Base-by-base conservation (phyloP, 2,329 filamentous ascomycete genomes). In the Colletotrichum horii region DNA sequence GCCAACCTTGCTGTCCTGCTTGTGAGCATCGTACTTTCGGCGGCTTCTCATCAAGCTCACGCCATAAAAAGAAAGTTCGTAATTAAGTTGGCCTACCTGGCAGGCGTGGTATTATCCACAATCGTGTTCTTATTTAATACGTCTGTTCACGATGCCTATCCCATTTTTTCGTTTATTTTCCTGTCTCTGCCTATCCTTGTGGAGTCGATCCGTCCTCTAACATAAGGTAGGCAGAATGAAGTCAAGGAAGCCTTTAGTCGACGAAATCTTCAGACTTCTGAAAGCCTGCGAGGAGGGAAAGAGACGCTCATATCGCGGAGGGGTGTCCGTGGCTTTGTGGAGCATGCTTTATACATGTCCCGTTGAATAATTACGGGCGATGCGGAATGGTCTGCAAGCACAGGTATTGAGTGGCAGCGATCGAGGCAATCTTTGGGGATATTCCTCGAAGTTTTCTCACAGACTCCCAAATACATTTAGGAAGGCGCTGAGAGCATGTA, bases 341-440 rank as follows among this genome's bases (percentile, higher is more conserved):
- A n/a, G 19, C 38, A 48, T n/a, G 38, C 38, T 48, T 48, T 5
- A n/a, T n/a, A 19, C 19, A 48, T 48, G 19, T n/a, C 19, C 38
- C 38, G 19, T 48, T 48, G 38, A n/a, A 48, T 9, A 48, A 19
- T 48, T 48, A 48, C 38, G 12, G 19, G 19, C n/a, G 38, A 48
- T 48, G 38, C 38, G 38, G 38, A 48, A 48, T n/a, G 19, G 19
- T n/a, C 38, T 48, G 2, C 19, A n/a, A 4, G 38, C n/a, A n/a
- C n/a, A 9, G 38, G 38, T 48, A 48, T 48, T 48, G 1, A n/a
- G 0, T n/a, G 0, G 9, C n/a, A n/a, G 3, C n/a, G 38, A 48
- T n/a, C 19, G n/a, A 48, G 19, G 38, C 16, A n/a, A n/a, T 48
- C 38, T 48, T 12, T 12, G 5, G 38, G 19, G 0, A 12, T 48